phyloP scores from a whole-genome alignment of 306 rosid species.

The Carpinus viminea region DNA sequence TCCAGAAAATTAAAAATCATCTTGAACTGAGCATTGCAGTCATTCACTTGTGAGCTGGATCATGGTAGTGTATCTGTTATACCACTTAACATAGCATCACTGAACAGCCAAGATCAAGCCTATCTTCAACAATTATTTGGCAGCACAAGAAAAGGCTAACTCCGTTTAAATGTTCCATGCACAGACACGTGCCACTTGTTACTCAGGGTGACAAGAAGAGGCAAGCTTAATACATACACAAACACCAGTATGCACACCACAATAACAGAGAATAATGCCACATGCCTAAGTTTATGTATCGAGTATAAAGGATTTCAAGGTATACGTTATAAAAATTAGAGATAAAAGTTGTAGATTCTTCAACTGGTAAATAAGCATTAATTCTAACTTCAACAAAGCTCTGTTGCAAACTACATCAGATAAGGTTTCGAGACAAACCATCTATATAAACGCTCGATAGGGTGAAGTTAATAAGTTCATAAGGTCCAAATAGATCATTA shows the following conservation, averaged over 20 bases:
- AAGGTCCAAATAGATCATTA: constrained; percentile 67
- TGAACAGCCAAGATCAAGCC: neutral
- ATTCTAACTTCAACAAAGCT: constrained; percentile 21
- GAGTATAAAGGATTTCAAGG: neutral
- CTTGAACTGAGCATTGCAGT: no score
- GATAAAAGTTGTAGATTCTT: constrained; percentile 11
- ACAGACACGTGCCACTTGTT: neutral
- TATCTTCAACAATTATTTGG: neutral
- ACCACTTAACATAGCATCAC: neutral
- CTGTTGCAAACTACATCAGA: constrained; percentile 21
- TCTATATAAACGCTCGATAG: constrained; percentile 38
- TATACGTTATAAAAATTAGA: neutral
- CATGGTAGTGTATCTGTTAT: neutral
- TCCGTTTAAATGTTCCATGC: neutral
- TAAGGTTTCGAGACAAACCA: constrained; percentile 54
- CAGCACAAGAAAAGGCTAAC: neutral
- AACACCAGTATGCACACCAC: neutral
- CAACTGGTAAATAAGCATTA: constrained; percentile 17
- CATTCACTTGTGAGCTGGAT: no score
- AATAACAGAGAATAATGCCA: neutral
- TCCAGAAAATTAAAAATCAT: no score
- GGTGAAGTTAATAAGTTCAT: constrained; percentile 52
- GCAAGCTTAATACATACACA: neutral
- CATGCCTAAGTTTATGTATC: neutral
- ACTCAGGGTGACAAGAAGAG: neutral